Evolutionary conservation across 1,284 basidiomycete genomes (phyloP).

Genomic region (Leucoagaricus sp.): DNA sequence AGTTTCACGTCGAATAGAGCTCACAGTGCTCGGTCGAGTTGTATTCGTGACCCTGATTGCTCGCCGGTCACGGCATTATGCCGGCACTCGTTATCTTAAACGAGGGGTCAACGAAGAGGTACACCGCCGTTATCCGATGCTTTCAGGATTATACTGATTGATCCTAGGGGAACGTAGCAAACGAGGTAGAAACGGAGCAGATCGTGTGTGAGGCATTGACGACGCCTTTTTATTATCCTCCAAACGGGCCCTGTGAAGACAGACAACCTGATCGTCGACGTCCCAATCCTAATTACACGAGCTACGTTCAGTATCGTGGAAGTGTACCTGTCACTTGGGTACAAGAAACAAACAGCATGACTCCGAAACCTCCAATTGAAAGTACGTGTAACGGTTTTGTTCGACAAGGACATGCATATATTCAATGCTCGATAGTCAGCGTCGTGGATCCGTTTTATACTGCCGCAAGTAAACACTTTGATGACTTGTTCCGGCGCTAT

Average conservation of each 20-base stretch:
- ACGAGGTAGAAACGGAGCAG: slow-evolving; percentile 99
- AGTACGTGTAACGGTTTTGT: slow-evolving; percentile 52
- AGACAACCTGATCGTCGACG: slow-evolving; percentile 38
- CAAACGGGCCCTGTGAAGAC: slow-evolving; percentile 33
- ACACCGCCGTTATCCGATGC: not conserved
- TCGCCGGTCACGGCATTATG: slow-evolving; percentile 92
- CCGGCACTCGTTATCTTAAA: slow-evolving; percentile 94
- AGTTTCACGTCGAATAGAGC: slow-evolving; percentile 52
- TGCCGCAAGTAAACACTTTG: slow-evolving; percentile 92
- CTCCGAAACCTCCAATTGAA: slow-evolving; percentile 92
- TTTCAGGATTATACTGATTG: not conserved
- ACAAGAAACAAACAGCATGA: slow-evolving; percentile 91
- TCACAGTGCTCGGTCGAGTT: slow-evolving; percentile 88
- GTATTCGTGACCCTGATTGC: slow-evolving; percentile 95
- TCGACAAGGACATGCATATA: not conserved
- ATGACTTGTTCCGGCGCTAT: slow-evolving; percentile 89
- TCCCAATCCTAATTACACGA: slow-evolving; percentile 87
- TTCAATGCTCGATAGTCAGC: slow-evolving; percentile 58
- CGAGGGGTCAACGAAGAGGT: slow-evolving; percentile 94
- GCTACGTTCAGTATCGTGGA: slow-evolving; percentile 94
- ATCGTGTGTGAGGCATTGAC: slow-evolving; percentile 95
- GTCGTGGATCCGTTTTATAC: slow-evolving; percentile 96
- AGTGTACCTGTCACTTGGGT: slow-evolving; percentile 98
- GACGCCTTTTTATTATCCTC: slow-evolving; percentile 84
- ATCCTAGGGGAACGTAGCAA: slow-evolving; percentile 91